Evolutionary conservation across 2,329 filamentous ascomycete genomes (phyloP).

Genomic region (Aplosporella prunicola): DNA sequence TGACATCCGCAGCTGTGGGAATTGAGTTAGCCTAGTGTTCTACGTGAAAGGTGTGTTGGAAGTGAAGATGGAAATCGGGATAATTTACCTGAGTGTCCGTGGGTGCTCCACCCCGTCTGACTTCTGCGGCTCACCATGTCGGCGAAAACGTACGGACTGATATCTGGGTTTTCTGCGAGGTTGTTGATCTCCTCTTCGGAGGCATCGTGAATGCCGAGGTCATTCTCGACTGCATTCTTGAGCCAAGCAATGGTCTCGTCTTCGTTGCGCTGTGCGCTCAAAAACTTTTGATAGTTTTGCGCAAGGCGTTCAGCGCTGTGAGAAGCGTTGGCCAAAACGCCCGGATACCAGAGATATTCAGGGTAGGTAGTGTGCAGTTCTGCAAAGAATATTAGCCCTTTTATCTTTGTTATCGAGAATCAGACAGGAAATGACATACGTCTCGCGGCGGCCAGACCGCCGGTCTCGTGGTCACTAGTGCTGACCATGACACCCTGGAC

Average conservation of each 20-base stretch:
- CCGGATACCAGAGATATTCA: slow-evolving; percentile 71
- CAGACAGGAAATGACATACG: slow-evolving; percentile 42
- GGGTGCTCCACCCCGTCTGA: slow-evolving; percentile 87
- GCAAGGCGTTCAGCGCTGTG: slow-evolving; percentile 63
- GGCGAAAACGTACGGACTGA: slow-evolving; percentile 57
- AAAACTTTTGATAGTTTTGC: slow-evolving; percentile 50
- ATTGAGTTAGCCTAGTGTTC: too few species aligned
- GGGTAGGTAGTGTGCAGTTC: slow-evolving; percentile 54
- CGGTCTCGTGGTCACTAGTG: slow-evolving; percentile 95
- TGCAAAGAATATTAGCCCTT: slow-evolving; percentile 15
- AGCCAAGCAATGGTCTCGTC: slow-evolving; percentile 48
- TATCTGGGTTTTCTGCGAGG: slow-evolving; percentile 50
- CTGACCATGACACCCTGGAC: slow-evolving; percentile 73
- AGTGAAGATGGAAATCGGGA: not conserved
- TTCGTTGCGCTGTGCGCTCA: slow-evolving; percentile 31
- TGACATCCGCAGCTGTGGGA: slow-evolving; percentile 70
- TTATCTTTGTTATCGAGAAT: not conserved
- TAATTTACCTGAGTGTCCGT: slow-evolving; percentile 56
- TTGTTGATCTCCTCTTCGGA: slow-evolving; percentile 59
- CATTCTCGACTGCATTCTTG: slow-evolving; percentile 56
- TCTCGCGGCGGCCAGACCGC: slow-evolving; percentile 72
- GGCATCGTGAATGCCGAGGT: slow-evolving; percentile 69
- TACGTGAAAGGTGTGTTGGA: too few species aligned
- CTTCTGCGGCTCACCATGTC: slow-evolving; percentile 81
- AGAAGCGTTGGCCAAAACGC: slow-evolving; percentile 70